phyloP scores from a whole-genome alignment of 768 basidiomycete genomes.

The Boletus pseudopeckii region DNA sequence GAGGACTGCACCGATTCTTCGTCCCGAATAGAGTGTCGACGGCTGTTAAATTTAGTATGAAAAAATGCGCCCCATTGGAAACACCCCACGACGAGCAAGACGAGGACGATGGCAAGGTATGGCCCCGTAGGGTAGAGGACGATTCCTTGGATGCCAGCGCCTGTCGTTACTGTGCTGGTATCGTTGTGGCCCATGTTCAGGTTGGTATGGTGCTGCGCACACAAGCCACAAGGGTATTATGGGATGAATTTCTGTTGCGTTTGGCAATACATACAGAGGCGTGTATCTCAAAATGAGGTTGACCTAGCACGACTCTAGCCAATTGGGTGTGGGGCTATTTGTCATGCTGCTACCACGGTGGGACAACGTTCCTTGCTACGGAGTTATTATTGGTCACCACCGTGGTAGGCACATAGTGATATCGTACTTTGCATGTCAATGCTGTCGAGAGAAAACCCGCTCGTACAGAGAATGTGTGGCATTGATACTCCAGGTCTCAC shows the following conservation, averaged over 20 bases:
- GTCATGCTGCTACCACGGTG: not conserved
- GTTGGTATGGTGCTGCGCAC: not conserved
- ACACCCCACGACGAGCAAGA: slow-evolving; percentile 15
- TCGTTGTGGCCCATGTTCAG: not conserved
- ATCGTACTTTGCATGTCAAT: too few species aligned
- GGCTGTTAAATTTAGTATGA: slow-evolving; percentile 13
- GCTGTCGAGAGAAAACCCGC: too few species aligned
- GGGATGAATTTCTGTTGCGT: not conserved
- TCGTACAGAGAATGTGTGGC: not conserved
- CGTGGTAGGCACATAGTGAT: too few species aligned
- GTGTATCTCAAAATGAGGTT: too few species aligned
- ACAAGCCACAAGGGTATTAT: slow-evolving; percentile 14
- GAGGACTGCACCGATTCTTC: not conserved
- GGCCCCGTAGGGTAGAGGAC: slow-evolving; percentile 15
- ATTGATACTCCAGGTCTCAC: not conserved
- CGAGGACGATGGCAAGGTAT: slow-evolving; percentile 10
- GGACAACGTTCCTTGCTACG: not conserved
- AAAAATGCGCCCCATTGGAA: slow-evolving; percentile 18
- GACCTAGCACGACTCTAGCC: not conserved
- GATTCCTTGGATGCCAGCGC: slow-evolving; percentile 6
- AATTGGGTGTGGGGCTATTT: not conserved
- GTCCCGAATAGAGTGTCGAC: slow-evolving; percentile 1
- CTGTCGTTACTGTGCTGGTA: not conserved
- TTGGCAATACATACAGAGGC: not conserved
- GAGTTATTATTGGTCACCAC: too few species aligned